These are phyloP conservation scores for Citrullus amarus DNA, from an alignment of 306 rosid genomes.

Conservation along the genomic window DNA sequence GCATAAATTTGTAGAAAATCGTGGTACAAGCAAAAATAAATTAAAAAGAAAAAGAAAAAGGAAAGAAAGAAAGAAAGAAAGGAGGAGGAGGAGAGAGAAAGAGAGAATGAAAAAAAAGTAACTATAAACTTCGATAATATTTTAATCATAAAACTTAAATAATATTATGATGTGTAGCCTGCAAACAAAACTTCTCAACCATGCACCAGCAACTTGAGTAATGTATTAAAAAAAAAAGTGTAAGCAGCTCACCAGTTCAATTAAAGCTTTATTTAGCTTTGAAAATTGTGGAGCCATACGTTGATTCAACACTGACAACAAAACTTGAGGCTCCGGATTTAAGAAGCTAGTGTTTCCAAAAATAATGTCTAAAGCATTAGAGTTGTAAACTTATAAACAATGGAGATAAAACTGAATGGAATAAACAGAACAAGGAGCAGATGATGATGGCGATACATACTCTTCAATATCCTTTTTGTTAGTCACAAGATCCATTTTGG, in stretches of 20 bases:
- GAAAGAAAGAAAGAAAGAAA: too few species aligned
- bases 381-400: background rate
- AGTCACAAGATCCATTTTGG: slow-evolving; percentile 87
- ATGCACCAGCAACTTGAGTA: background rate
- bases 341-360: slow-evolving; percentile 36
- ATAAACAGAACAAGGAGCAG: background rate
- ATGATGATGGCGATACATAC: slow-evolving; percentile 22
- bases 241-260: slow-evolving; percentile 46
- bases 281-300: slow-evolving; percentile 80
- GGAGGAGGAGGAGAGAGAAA: too few species aligned
- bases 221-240: background rate
- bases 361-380: background rate
- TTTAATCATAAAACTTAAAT: background rate
- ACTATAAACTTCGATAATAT: background rate
- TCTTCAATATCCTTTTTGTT: slow-evolving; percentile 66
- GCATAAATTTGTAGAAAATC: background rate
- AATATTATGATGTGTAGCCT: background rate
- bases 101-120: background rate
- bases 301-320: slow-evolving; percentile 70
- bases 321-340: slow-evolving; percentile 59
- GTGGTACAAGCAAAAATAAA: too few species aligned
- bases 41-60: too few species aligned
- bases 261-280: slow-evolving; percentile 74
- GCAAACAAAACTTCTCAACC: background rate
- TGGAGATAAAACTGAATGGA: slow-evolving; percentile 1